Percentiles rank a stretch among this genome's conserved stretches.
These are phyloP conservation scores for Fusarium citri DNA, from an alignment of 2,329 filamentous ascomycete genomes.

Conservation along the genomic window DNA sequence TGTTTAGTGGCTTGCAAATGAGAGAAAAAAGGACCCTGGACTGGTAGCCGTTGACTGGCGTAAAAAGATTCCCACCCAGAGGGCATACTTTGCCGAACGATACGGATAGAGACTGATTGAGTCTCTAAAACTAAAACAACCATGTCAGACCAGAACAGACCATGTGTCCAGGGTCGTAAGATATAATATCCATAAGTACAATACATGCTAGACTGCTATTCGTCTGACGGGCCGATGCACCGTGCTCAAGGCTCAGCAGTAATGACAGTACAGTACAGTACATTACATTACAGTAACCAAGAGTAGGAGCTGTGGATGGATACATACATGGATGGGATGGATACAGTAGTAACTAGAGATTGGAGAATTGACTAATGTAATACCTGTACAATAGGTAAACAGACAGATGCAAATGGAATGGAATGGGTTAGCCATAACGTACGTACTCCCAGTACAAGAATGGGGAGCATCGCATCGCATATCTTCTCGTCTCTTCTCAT, in stretches of 20 bases:
- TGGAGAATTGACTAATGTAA: conserved; percentile 45
- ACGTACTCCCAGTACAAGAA: conserved; percentile 27
- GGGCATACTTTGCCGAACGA: conserved; percentile 21
- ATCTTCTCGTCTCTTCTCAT: neutral
- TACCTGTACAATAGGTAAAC: neutral
- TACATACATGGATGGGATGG: conserved; percentile 1
- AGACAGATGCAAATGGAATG: conserved; percentile 34
- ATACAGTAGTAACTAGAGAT: conserved; percentile 12
- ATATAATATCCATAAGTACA: conserved; percentile 10
- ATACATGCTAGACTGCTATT: conserved; percentile 31
- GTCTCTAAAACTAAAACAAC: conserved; percentile 33
- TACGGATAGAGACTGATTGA: neutral
- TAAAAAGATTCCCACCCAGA: conserved; percentile 29
- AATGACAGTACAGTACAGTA: conserved; percentile 1
- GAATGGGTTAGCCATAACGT: conserved; percentile 33
- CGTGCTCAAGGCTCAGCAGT: conserved; percentile 36
- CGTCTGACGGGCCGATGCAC: conserved; percentile 46
- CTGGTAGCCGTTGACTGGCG: conserved; percentile 16
- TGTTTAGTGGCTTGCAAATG: conserved; percentile 16
- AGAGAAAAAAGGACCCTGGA: conserved; percentile 24
- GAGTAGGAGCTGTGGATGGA: conserved; percentile 1
- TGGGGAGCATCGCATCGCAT: conserved; percentile 21
- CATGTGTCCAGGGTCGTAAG: conserved; percentile 44
- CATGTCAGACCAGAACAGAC: conserved; percentile 48
- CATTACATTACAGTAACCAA: neutral